Percentiles rank a stretch among this genome's conserved stretches.
phyloP scores from a whole-genome alignment of 129 eudicot genomes.

The Chrysanthemum lavandulifolium region DNA sequence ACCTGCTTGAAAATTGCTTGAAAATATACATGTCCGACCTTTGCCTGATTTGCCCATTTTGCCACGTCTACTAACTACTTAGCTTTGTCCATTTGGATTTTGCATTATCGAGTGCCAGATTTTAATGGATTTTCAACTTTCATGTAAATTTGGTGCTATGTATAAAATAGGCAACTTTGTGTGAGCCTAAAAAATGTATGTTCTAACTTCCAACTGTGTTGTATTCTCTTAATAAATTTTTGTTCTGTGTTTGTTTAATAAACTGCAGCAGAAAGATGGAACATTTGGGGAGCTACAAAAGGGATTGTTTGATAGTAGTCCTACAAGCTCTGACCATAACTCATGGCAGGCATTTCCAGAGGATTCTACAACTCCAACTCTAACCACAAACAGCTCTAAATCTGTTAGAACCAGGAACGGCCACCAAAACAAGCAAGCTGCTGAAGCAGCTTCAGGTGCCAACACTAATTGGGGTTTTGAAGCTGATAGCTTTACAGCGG shows the following conservation, averaged over 20 bases:
- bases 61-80: too few relatives aligned
- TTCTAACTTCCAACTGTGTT: background rate
- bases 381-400: constrained; percentile 33
- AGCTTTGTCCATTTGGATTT: too few relatives aligned
- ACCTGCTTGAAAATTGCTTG: too few relatives aligned
- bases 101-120: too few relatives aligned
- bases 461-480: constrained; percentile 67
- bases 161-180: too few relatives aligned
- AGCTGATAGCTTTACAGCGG: constrained; percentile 72
- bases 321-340: constrained; percentile 52
- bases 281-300: constrained; percentile 67
- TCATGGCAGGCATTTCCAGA: constrained; percentile 80
- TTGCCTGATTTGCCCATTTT: too few relatives aligned
- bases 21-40: too few relatives aligned
- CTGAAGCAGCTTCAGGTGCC: constrained; percentile 34
- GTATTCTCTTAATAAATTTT: background rate
- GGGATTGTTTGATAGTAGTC: constrained; percentile 50
- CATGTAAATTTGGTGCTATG: background rate
- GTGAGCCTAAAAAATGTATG: background rate
- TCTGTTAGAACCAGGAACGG: constrained; percentile 85
- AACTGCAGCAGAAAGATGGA: constrained; percentile 41
- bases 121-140: background rate
- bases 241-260: background rate
- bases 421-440: constrained; percentile 46
- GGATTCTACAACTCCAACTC: constrained; percentile 34